A percentile compares a stretch with the other conserved stretches of the same genome.
Evolutionary conservation across 257 asterid genomes (phyloP).

Genomic region (Solanum okadae): DNA sequence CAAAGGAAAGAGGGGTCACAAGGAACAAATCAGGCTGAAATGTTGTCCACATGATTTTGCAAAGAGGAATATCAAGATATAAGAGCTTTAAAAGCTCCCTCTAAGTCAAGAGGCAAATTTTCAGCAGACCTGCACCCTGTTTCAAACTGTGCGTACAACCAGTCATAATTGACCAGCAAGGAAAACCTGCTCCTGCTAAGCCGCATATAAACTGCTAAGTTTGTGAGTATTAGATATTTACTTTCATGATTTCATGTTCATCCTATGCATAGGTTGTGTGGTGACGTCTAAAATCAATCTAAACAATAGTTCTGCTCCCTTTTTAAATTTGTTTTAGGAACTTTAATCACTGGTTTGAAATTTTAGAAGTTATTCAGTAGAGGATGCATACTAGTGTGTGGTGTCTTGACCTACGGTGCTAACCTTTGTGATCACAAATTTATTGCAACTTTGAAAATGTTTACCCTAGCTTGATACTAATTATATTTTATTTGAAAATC

Average conservation of each 20-base stretch:
- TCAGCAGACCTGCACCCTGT: background rate
- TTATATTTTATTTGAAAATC: background rate
- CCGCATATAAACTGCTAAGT: background rate
- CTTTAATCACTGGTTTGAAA: background rate
- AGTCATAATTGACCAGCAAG: background rate
- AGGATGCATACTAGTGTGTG: background rate
- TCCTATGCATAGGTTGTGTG: background rate
- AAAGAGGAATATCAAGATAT: background rate
- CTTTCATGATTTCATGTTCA: background rate
- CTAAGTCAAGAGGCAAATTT: background rate
- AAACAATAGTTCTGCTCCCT: background rate
- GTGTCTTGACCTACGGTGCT: background rate
- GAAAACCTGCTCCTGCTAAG: background rate
- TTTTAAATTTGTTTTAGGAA: background rate
- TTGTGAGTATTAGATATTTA: background rate
- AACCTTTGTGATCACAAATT: background rate
- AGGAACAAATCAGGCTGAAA: background rate
- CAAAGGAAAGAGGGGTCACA: background rate
- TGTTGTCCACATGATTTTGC: background rate
- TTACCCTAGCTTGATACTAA: background rate
- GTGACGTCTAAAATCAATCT: background rate
- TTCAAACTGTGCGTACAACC: background rate
- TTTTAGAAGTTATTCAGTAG: background rate
- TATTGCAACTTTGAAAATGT: background rate
- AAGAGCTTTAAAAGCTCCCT: background rate